Base-by-base conservation (phyloP, 805 yeast genomes). In the Saccharomyces jurei region DNA sequence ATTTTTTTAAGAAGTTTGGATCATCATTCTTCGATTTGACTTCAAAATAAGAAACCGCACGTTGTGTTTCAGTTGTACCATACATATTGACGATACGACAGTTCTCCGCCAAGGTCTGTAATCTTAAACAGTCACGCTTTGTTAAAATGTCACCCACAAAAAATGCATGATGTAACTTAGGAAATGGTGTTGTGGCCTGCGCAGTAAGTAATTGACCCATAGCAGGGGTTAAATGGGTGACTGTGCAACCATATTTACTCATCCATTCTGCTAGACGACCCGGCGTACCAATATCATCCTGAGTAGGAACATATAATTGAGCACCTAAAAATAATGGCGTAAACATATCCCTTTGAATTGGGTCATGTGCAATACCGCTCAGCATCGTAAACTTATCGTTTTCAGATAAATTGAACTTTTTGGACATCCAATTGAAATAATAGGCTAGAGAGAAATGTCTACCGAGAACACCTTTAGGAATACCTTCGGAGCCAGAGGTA, bases 321-420 rank as follows among this genome's bases (percentile, higher is more conserved):
- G 99, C 99, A 60, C 99, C 99, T 59, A 94, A 75, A 71, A 94
- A 94, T 58, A 94, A 78, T 25, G 99, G 99, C 6, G 99, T 94
- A 72, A 94, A 94, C 87, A 94, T 94, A 72, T 94, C 99, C 77
- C 99, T 86, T 76, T 94, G 99, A 59, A 94, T 92, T 11, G 99
- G 99, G 72, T 94, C 99, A 70, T 94, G 99, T 0, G 99, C 99
- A 70, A 94, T 94, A 66, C 99, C 99, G 8, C 96, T 87, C 57
- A 94, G 79, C 99, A 94, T 94, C 22, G 99, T 94, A 76, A 94
- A 94, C 66, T 78, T 86, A 71, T 95, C 99, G 36, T 83, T 79
- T 53, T 80, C 86, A 46, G 87, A 79, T 44, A 94, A 79, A 32
- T 84, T 82, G 65, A 94, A 94, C 48, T 85, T 81, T 70, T 88